Base-by-base conservation (phyloP, 108 stramenopile genomes). In the Skeletonema tropicum region DNA sequence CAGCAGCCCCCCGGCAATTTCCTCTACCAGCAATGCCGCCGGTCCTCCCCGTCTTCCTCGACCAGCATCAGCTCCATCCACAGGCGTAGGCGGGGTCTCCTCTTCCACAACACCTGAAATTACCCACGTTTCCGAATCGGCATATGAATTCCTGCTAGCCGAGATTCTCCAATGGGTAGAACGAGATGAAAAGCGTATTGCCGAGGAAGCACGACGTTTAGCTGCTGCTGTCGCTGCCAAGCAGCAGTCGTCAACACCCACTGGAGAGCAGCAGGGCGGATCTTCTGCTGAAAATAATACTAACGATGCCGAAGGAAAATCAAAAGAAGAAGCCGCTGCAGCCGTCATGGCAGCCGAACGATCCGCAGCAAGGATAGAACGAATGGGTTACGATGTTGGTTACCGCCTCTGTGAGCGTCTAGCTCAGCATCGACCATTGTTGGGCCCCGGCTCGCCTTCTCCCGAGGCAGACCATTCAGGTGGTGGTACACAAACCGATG, bases 311-410 rank as follows among this genome's bases (percentile, higher is more conserved):
- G 71, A 31, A 15, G 59, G 25, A 5, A 69, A 60, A 32, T 21
- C 79, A 17, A 39, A 63, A 8, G 57, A 33, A 15, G 76, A 60
- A 30, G 68, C 62, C 21, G 76, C 68, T 23, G 80, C 74, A 7
- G 68, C 74, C 25, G 80, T 81, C 36, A 81, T 85, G 76, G 72
- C 79, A 30, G 85, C 87, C 8, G 94, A 95, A 85, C 87, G 87
- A 70, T 84, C 89, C 1, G 92, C 92, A 4, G 90, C 94, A 57
- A 87, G 89, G 63, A 84, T 96, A 73, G 97, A 97, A 83, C 83
- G 89, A n/a, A 93, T 96, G 77, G 97, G 97, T n/a, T 97, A 88
- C 61, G 85, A 85, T 36, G 93, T 96, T 9, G 97, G 97, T 17
- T 96, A 89, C 75, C 89, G 96, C 58, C 70, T 96, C 42, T 93